Conservation (phyloP, 495 filamentous ascomycete species). For the Lepraria neglecta region DNA sequence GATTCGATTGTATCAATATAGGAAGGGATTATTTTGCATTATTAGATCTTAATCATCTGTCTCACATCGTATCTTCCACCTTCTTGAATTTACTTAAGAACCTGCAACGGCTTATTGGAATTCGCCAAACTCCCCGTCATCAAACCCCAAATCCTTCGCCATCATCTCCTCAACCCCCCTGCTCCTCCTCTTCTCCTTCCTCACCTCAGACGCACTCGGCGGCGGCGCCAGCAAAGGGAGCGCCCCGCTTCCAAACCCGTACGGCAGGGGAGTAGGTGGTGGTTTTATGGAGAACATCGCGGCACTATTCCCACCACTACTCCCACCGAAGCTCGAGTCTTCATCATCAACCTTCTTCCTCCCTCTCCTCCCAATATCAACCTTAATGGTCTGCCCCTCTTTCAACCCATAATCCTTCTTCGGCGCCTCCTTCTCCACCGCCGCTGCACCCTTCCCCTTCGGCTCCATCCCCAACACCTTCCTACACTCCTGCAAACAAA, state of each 20-base stretch:
- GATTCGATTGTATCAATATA: background rate
- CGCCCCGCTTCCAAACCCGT: slow-evolving; percentile 25
- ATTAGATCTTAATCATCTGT: background rate
- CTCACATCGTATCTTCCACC: too few species aligned
- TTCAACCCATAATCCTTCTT: slow-evolving; percentile 73
- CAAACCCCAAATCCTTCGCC: slow-evolving; percentile 42
- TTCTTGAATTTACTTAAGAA: too few species aligned
- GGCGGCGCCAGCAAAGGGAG: slow-evolving; percentile 26
- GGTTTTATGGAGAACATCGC: slow-evolving; percentile 45
- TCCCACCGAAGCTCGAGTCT: slow-evolving; percentile 3
- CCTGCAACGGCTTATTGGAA: slow-evolving; percentile 35
- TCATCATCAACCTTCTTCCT: slow-evolving; percentile 21
- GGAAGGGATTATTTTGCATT: too few species aligned
- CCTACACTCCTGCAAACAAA: slow-evolving; percentile 68
- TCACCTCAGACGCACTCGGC: slow-evolving; percentile 29
- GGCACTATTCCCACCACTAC: slow-evolving; percentile 23
- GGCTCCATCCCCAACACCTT: slow-evolving; percentile 46
- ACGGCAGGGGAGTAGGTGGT: slow-evolving; percentile 36
- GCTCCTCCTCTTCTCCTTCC: slow-evolving; percentile 36
- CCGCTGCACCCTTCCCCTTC: slow-evolving; percentile 26
- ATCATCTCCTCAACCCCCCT: slow-evolving; percentile 22
- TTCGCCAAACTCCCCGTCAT: slow-evolving; percentile 49
- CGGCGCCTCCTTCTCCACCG: slow-evolving; percentile 35
- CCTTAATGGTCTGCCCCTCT: slow-evolving; percentile 77
- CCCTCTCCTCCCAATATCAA: slow-evolving; percentile 51